Evolutionary conservation across 2,329 filamentous ascomycete species (phyloP), one percentile per base, ranked within the genome.

Genomic region (Neofusicoccum umdonicola): DNA sequence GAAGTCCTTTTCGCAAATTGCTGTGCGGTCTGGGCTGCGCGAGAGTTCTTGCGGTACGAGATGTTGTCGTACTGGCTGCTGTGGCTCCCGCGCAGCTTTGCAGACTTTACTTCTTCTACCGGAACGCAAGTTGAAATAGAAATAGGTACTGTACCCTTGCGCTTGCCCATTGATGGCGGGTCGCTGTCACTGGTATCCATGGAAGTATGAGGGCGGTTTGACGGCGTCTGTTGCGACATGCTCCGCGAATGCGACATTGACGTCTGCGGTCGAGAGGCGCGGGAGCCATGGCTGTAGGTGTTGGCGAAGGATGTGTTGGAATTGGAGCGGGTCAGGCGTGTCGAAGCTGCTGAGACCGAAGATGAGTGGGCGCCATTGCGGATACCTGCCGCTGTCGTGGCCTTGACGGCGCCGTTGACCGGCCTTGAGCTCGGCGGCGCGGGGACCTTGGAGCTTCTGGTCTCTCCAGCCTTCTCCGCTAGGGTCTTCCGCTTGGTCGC

Each of bases 221-320:
- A 45, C 4, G 62, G 67, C 71, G 71, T 60, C 78, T 68, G 74
- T 71, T 60, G 56, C 69, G 83, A 78, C 64, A 79, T 73, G 71
- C 82, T 83, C 62, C 81, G 78, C 48, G 83, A 76, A 66, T 83
- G 82, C 67, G 79, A 62, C 74, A 85, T 78, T 41, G 86, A 80
- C 6, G 84, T 82, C 67, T 85, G 81, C 3, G 85, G 81, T 62
- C 85, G 83, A 35, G 74, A 63, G 69, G 84, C 80, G 68, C 86
- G 83, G 17, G 75, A 69, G 13, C 80, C 82, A 12, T 83, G 81
- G 1, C 85, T 89, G 66, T 83, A 81, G 1, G 85, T 89, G 66
- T 82, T 85, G 13, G 84, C 81, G 67, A 88, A 87, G 66, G 79
- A 81, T 67, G 78, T 8, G 82, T 62, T 79, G 78, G 56, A 58